Percentiles rank a stretch among this genome's conserved stretches.
Conservation (phyloP, 441 rosid species). For the Populus hybrid region DNA sequence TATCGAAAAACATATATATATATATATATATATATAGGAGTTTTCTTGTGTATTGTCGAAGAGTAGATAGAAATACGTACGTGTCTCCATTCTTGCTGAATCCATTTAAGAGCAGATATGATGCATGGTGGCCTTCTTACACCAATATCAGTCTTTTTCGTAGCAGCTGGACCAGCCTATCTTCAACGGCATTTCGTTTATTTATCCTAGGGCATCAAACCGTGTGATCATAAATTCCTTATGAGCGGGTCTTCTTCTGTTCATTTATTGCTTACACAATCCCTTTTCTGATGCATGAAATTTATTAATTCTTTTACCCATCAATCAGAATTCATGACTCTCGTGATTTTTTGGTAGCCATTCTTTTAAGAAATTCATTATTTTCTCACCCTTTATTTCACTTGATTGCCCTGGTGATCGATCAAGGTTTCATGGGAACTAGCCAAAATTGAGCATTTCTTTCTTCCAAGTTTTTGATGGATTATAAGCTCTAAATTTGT, state of each 20-base stretch:
- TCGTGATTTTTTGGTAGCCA: slow-evolving; percentile 25
- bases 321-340: slow-evolving; percentile 26
- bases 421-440: too few species aligned
- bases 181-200: not conserved
- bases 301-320: not conserved
- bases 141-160: not conserved
- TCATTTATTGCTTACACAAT: not conserved
- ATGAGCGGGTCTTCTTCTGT: not conserved
- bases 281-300: slow-evolving; percentile 14
- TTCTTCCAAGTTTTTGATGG: too few species aligned
- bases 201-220: not conserved
- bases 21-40: too few species aligned
- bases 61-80: too few species aligned
- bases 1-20: too few species aligned
- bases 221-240: not conserved
- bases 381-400: not conserved
- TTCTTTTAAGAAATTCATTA: not conserved
- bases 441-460: too few species aligned
- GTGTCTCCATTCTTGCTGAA: too few species aligned
- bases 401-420: too few species aligned
- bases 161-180: not conserved
- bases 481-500: too few species aligned
- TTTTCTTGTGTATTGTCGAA: too few species aligned
- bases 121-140: not conserved
- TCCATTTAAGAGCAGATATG: too few species aligned